Percentiles rank a stretch among this genome's conserved stretches.
These are phyloP conservation scores for Chrysanthemum lavandulifolium DNA, from an alignment of 129 eudicot species.

Conservation along the genomic window DNA sequence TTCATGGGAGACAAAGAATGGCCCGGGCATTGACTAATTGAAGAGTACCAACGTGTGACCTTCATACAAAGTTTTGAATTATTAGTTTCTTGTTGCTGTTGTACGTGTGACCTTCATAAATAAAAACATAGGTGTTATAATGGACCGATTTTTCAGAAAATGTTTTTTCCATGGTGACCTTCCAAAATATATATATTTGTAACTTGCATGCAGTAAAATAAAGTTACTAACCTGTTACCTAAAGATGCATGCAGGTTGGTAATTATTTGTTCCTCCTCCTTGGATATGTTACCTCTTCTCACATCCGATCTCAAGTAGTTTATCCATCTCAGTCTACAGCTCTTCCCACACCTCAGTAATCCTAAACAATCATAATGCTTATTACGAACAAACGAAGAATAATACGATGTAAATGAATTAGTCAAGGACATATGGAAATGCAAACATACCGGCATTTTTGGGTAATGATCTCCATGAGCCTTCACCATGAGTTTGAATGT, in stretches of 20 bases:
- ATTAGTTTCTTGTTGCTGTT: background rate
- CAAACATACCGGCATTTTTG: constrained; percentile 70
- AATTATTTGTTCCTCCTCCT: constrained; percentile 59
- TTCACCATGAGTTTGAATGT: constrained; percentile 70
- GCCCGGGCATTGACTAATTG: too few relatives aligned
- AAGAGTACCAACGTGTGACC: too few relatives aligned
- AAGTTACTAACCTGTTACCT: constrained; percentile 58
- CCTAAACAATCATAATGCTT: constrained; percentile 31
- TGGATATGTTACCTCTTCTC: constrained; percentile 73
- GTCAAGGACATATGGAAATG: background rate
- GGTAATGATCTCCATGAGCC: constrained; percentile 93
- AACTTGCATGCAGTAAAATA: background rate
- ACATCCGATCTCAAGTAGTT: constrained; percentile 76
- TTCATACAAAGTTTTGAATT: background rate
- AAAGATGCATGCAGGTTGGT: constrained; percentile 57
- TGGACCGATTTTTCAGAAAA: background rate
- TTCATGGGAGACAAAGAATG: too few relatives aligned
- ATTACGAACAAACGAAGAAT: background rate
- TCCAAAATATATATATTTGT: too few relatives aligned
- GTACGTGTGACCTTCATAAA: constrained; percentile 7
- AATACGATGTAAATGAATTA: background rate
- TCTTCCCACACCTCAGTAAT: constrained; percentile 74
- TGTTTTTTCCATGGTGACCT: too few relatives aligned
- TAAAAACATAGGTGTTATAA: background rate
- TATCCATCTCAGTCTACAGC: constrained; percentile 85